phyloP scores from a whole-genome alignment of 148 eudicot species.

The Silene latifolia region DNA sequence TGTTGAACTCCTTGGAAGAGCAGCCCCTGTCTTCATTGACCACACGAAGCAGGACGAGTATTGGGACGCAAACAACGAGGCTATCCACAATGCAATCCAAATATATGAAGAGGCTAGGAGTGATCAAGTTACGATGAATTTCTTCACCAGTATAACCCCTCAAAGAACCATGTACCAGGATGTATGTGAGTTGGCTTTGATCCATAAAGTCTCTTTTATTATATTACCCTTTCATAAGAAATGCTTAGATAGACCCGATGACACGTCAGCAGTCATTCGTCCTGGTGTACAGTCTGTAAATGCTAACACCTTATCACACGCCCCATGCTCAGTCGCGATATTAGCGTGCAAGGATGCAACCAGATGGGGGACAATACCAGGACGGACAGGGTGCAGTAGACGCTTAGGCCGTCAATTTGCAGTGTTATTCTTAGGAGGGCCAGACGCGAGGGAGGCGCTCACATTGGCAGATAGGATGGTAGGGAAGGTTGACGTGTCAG shows the following conservation, averaged over 20 bases:
- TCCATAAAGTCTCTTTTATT: slow-evolving; percentile 49
- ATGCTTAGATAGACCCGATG: slow-evolving; percentile 8
- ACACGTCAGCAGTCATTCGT: slow-evolving; percentile 5
- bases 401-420: slow-evolving; percentile 34
- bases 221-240: slow-evolving; percentile 56
- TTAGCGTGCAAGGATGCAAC: slow-evolving; percentile 44
- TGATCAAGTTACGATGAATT: slow-evolving; percentile 34
- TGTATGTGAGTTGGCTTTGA: slow-evolving; percentile 66
- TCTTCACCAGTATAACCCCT: slow-evolving; percentile 55
- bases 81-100: slow-evolving; percentile 51
- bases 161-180: slow-evolving; percentile 84
- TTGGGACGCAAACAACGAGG: slow-evolving; percentile 33
- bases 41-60: slow-evolving; percentile 47
- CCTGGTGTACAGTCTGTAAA: slow-evolving; percentile 37
- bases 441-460: slow-evolving; percentile 73
- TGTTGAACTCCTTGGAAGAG: slow-evolving; percentile 64
- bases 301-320: slow-evolving; percentile 47
- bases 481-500: slow-evolving; percentile 32
- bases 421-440: slow-evolving; percentile 74
- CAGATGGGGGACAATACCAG: background rate
- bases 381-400: background rate
- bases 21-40: slow-evolving; percentile 70
- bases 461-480: slow-evolving; percentile 65
- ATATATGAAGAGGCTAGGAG: slow-evolving; percentile 39
- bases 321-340: slow-evolving; percentile 86